Base-by-base conservation (phyloP, 1,139 yeast genomes). In the Zygotorulaspora mrakii region DNA sequence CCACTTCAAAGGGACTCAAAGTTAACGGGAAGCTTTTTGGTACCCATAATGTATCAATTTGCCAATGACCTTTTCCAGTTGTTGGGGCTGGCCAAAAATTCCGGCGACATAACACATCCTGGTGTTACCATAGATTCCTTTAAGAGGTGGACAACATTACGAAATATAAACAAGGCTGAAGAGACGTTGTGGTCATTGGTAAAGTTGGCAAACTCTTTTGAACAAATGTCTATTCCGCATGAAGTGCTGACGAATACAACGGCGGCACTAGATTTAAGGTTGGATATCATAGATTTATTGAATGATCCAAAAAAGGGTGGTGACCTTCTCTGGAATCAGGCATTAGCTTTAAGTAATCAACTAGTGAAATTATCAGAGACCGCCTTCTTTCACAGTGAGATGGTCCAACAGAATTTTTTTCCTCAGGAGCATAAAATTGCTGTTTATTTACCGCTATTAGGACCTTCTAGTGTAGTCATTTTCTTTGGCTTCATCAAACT, bases 341-440 rank as follows among this genome's bases (percentile, higher is more conserved):
- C 89, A 0, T 70, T 80, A 49, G 50, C 65, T 1, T 60, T 66
- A 16, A 78, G 95, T 0, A 76, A 81, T 10, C 55, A 62, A 13
- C 78, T 91, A 5, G 68, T 76, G 21, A 61, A 67, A 29, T 62
- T 68, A 24, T 79, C 94, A 1, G 84, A 87, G 53, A 67, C 69
- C 27, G 96, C 96, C 0, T 89, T 91, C 55, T 91, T 89, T 61
- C 95, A 89, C 51, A 84, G 85, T 54, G 89, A 83, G 62, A 89
- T 91, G 95, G 91, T 89, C 6, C 95, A 87, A 55, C 96, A 89
- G 57, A 85, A 84, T 35, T 88, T 84, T 56, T 88, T 89, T 69
- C 97, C 97, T 0, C 89, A 86, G 50, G 96, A 89, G 57, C 97
- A 91, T 60, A 88, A 87, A 59, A 69, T 89, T 55, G 97, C 97